Base-by-base conservation (phyloP, 257 asterid species). In the Plantago elongata region DNA sequence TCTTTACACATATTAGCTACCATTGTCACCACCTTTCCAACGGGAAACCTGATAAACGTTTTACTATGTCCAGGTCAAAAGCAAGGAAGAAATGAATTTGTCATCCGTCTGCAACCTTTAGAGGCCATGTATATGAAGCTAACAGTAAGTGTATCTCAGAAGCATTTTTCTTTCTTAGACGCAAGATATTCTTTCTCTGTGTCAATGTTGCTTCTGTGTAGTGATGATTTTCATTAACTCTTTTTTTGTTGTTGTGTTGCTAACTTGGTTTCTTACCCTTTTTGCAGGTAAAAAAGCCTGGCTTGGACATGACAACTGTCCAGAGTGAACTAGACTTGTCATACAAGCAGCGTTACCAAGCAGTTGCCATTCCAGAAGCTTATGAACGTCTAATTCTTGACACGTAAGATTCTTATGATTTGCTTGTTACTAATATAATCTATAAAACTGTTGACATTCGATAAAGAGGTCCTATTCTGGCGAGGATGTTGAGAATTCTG, bases 91-190 rank as follows among this genome's bases (percentile, higher is more conserved):
- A 93, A 93, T 51, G 99, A 93, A 69, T 80, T 93, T 72, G 99
- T 93, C 44, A 93, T 93, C 54, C 97, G 97, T 50, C 89, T 93
- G 65, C 99, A 93, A 69, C 99, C 99, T 76, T 83, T 80, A 37
- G 96, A 93, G 81, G 96, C 99, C 73, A 87, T 93, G 46, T 93
- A 93, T 85, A 89, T 93, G 99, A 89, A 89, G 78, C 93, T 93
- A 63, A 87, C 95, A 34, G 99, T 85, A 71, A 74, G 88, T 71
- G 43, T 45, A 40, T 37, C 63, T 57, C 60, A 18, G 52, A 27
- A 27, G 51, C 54, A 27, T 44, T 57, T 17, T 43, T 60, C 4
- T 17, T 5, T 13, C 14, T 9, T 17, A 43, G 52, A 22, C 9
- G 6, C 51, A 44, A 60, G 40, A 44, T 60, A 60, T 45, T 60